Evolutionary conservation across 495 filamentous ascomycete genomes (phyloP).

Genomic region (Polyplosphaeria fusca): DNA sequence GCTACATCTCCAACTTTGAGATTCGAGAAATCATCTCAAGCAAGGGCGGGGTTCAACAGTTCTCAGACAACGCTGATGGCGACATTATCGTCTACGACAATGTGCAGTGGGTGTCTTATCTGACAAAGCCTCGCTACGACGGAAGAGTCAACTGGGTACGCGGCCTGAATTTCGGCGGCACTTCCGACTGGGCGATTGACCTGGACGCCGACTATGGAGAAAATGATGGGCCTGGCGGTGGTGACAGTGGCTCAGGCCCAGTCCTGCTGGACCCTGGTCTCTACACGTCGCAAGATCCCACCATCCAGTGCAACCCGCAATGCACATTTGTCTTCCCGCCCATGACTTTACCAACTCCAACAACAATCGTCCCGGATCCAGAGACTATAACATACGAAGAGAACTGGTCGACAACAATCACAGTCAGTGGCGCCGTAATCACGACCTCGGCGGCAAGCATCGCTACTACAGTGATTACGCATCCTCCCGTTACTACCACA

Average conservation of each 20-base stretch:
- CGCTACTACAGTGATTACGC: too few species aligned
- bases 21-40: background rate
- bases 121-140: background rate
- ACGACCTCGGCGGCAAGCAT: too few species aligned
- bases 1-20: conserved; percentile 4
- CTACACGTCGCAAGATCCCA: too few species aligned
- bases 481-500: too few species aligned
- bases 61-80: background rate
- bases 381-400: too few species aligned
- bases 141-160: background rate
- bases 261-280: too few species aligned
- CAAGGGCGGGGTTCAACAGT: background rate
- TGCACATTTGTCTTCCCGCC: too few species aligned
- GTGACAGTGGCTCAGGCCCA: background rate
- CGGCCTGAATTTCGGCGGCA: background rate
- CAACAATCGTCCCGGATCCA: too few species aligned
- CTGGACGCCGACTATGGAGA: background rate
- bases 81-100: background rate
- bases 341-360: too few species aligned
- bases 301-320: too few species aligned
- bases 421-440: too few species aligned
- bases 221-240: background rate
- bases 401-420: too few species aligned
- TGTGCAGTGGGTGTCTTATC: background rate
- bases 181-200: background rate